Evolutionary conservation across 495 filamentous ascomycete species (phyloP).

Genomic region (Glarea lozoyensis): DNA sequence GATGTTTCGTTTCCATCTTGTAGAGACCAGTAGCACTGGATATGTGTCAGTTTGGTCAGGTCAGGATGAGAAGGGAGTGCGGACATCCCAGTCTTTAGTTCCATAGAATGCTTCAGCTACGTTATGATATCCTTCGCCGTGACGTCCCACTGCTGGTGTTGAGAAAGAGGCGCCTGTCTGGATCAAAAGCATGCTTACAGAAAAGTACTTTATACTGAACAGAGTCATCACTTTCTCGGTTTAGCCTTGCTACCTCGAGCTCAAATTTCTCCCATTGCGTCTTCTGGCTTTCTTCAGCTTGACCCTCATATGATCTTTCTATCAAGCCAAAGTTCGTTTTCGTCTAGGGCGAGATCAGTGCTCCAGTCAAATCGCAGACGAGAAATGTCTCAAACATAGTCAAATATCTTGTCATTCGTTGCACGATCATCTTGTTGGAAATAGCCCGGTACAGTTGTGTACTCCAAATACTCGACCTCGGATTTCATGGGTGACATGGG

Average conservation of each 20-base stretch:
- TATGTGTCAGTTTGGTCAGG: neutral
- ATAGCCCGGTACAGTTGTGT: constrained; percentile 57
- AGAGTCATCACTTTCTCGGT: constrained; percentile 34
- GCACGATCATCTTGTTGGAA: constrained; percentile 60
- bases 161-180: neutral
- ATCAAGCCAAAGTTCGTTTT: constrained; percentile 59
- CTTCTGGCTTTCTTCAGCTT: constrained; percentile 29
- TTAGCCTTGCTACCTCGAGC: constrained; percentile 44
- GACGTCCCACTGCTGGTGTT: constrained; percentile 42
- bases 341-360: constrained; percentile 28
- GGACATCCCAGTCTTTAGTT: constrained; percentile 57
- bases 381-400: constrained; percentile 46
- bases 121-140: constrained; percentile 66
- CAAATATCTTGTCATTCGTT: constrained; percentile 55
- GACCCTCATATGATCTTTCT: constrained; percentile 44
- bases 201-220: constrained; percentile 60
- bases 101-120: constrained; percentile 57
- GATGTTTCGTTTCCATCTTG: constrained; percentile 56
- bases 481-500: too few relatives aligned
- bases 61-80: constrained; percentile 15
- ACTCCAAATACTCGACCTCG: constrained; percentile 44
- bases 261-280: constrained; percentile 64
- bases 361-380: neutral
- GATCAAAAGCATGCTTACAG: constrained; percentile 21
- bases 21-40: constrained; percentile 63